Conservation (phyloP, 768 basidiomycete species). For the Chalciporus sphaerocephalus region DNA sequence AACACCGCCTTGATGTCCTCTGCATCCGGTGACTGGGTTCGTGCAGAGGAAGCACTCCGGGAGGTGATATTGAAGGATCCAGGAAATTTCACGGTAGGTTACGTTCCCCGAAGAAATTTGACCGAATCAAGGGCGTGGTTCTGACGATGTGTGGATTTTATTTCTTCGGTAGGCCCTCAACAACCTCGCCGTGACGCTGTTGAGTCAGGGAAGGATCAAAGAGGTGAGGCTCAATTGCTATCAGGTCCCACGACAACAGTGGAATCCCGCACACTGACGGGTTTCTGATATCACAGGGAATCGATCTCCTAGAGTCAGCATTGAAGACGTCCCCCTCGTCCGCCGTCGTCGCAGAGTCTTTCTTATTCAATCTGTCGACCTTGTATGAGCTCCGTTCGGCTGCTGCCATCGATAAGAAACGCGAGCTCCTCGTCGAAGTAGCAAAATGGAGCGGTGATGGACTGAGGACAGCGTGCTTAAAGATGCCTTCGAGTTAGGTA, state of each 20-base stretch:
- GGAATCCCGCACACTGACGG: neutral
- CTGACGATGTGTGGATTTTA: neutral
- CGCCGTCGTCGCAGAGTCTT: conserved; percentile 74
- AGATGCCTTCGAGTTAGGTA: conserved; percentile 60
- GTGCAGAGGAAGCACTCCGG: conserved; percentile 44
- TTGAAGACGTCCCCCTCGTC: conserved; percentile 62
- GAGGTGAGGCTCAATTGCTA: conserved; percentile 43
- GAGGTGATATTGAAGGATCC: conserved; percentile 48
- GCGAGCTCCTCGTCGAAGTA: conserved; percentile 66
- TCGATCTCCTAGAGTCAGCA: conserved; percentile 61
- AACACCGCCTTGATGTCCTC: conserved; percentile 63
- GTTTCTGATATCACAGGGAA: conserved; percentile 46
- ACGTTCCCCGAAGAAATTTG: neutral
- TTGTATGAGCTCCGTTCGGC: conserved; percentile 78
- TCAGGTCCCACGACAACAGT: too few relatives aligned
- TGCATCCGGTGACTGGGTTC: conserved; percentile 67
- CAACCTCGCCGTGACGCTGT: conserved; percentile 66
- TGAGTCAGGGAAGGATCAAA: conserved; percentile 67
- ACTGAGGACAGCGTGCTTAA: conserved; percentile 67
- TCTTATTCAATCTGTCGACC: conserved; percentile 81
- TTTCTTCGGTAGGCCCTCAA: conserved; percentile 55
- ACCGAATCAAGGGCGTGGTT: neutral
- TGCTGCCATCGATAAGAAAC: conserved; percentile 71
- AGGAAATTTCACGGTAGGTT: conserved; percentile 54
- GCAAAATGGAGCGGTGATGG: conserved; percentile 88